These are phyloP conservation scores for Primulina huaijiensis DNA, from an alignment of 257 asterid species.

Conservation along the genomic window DNA sequence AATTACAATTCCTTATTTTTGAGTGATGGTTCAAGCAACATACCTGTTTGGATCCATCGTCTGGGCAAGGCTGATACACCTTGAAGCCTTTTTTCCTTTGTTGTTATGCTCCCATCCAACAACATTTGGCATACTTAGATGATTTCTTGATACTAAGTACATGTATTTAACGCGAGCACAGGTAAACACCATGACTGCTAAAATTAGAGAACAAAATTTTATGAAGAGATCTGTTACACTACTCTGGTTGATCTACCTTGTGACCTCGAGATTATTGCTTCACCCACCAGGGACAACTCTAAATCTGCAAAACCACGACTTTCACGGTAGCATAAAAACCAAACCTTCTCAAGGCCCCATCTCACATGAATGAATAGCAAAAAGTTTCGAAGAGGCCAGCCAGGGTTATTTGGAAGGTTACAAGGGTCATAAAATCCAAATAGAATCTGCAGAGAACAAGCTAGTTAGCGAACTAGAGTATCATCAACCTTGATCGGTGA, in stretches of 20 bases:
- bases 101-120: conserved; percentile 84
- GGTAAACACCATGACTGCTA: conserved; percentile 19
- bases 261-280: conserved; percentile 58
- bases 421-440: conserved; percentile 94
- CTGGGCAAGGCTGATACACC: conserved; percentile 78
- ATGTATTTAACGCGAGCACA: conserved; percentile 25
- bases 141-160: conserved; percentile 47
- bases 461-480: conserved; percentile 17
- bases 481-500: conserved; percentile 1
- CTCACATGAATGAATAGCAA: conserved; percentile 63
- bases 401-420: conserved; percentile 76
- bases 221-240: conserved; percentile 18
- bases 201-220: conserved; percentile 18
- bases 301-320: conserved; percentile 87
- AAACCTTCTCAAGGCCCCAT: conserved; percentile 61
- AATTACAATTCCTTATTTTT: conserved; percentile 14
- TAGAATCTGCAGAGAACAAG: conserved; percentile 49
- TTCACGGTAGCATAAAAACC: conserved; percentile 84
- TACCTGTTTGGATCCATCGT: conserved; percentile 94
- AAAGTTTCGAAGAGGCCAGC: conserved; percentile 95
- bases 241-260: conserved; percentile 50
- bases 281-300: conserved; percentile 76
- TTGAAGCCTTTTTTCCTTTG: conserved; percentile 54
- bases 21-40: conserved; percentile 17
- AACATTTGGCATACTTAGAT: conserved; percentile 52